Evolutionary conservation across 208 protist species (phyloP), one percentile per base, ranked within the genome.

Genomic region (Leishmania tropica): DNA sequence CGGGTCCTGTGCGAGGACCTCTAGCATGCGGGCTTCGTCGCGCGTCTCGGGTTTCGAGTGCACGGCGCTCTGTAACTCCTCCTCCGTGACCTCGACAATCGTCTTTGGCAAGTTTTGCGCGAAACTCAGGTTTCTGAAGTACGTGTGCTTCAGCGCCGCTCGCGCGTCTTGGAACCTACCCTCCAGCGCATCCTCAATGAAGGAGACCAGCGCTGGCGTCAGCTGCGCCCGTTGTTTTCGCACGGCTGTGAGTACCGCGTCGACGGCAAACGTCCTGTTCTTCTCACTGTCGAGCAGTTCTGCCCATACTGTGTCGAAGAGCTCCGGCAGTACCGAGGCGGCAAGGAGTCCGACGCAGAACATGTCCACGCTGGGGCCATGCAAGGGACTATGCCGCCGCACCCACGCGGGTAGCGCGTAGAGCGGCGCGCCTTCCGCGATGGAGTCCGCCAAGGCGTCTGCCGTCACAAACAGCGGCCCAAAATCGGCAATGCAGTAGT

Each of bases 311-410:
- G 78, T 85, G 53, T 80, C 78, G 47, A 87, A 92, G 54, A 94
- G 74, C 51, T 84, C 80, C 8, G 91, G 91, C 35, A 93, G 56
- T 17, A 84, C 82, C 28, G 91, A 91, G 31, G 91, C 91, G 7
- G 92, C 91, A 28, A 97, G 87, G 24, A 97, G 86, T 5, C 94
- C 94, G 31, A 97, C 82, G 76, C 78, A 94, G 79, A 96, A 96
- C 51, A 83, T 85, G 84, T 97, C 94, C 7, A 97, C 76, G 62
- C 83, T 72, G 37, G 72, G 45, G 40, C 80, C 81, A 62, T 84
- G 85, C 42, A 88, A 60, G n/a, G 85, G 81, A 8, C n/a, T 67
- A 51, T 82, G 53, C 58, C 79, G 80, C 13, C 37, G 42, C 78
- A 95, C 84, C 84, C 91, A 91, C 62, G 56, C 51, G 40, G 94